Evolutionary conservation across 2,329 filamentous ascomycete genomes (phyloP), one percentile per base, ranked within the genome.

Genomic region (Talaromyces sp.): DNA sequence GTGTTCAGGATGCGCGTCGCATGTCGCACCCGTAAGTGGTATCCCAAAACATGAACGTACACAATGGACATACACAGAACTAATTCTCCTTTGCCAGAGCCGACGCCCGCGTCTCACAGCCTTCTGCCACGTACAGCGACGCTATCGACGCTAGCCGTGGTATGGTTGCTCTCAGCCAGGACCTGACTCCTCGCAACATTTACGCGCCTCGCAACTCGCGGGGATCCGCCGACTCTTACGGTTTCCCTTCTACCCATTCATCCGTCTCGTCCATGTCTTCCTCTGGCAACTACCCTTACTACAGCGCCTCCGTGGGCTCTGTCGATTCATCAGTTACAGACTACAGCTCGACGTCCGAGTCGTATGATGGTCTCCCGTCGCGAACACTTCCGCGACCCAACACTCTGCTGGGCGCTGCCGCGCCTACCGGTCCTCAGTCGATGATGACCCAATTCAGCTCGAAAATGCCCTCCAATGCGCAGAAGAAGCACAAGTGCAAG

Each of bases 401-500:
- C 27, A 87, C 85, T 41, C 78, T 89, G 14, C 71, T 88, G 60
- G 80, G 81, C 27, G 79, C 79, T 50, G 86, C 82, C 61, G 82
- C 87, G 32, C 91, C 91, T 1, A 91, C 92, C 1, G 91, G 91
- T 19, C 92, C 92, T 1, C 90, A 95, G 72, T 95, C 92, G 0
- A 97, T 99, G 92, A 99, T 99, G 94, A 87, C 91, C 57, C 92
- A 96, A 70, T 97, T 97, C 79, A 97, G 91, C 77, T 97, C 93
- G 64, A 97, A 97, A 78, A 88, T 97, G 57, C 92, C 92, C 0
- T 92, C 91, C 19, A 96, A 91, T 78, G 94, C 93, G 10, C 92
- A 97, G 74, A 97, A 97, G 86, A 97, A 97, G 83, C 94, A 97
- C 80, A 97, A 97, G 81, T 97, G 93, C 85, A 97, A 96, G 79